Base-by-base conservation (phyloP, 257 asterid species). In the Pogostemon cablin region DNA sequence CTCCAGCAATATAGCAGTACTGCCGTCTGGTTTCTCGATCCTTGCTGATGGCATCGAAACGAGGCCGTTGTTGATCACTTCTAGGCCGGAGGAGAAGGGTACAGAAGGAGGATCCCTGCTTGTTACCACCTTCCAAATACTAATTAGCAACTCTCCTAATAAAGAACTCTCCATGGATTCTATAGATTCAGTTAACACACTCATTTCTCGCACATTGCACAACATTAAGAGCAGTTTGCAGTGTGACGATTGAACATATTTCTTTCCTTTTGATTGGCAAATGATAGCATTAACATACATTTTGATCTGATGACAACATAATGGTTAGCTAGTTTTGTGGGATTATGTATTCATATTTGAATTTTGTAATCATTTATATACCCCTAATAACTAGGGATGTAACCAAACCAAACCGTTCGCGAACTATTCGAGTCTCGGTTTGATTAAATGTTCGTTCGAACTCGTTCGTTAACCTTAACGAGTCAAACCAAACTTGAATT, bases 31-130 rank as follows among this genome's bases (percentile, higher is more conserved):
- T 37, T 92, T 88, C 85, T 85, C 92, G 15, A 86, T 92, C 66
- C 88, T 87, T 15, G 85, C 96, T 0, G 96, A 92, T 63, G 92
- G 96, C 60, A 12, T 82, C n/a, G 96, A 92, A 68, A 84, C 90
- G 2, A 85, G 90, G 86, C 85, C 88, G 0, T 64, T 69, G 58
- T 82, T 89, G 2, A 82, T 89, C 82, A 88, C 84, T 66, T 89
- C 89, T 12, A 80, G 46, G 74, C 83, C 87, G 17, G 92, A 86
- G 47, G 95, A 87, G 77, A 86, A 84, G 83, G 75, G 77, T 74
- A 68, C 90, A 48, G 96, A 84, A 78, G 98, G 91, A 55, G 96
- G 95, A 62, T 88, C 96, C 3, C 57, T 92, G 77, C 88, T 92
- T 6, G 90, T 96, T 25, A 54, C 81, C 9, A 91, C 86, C 32